Evolutionary conservation across 2,329 filamentous ascomycete species (phyloP).

Genomic region (Monosporascus sp.): DNA sequence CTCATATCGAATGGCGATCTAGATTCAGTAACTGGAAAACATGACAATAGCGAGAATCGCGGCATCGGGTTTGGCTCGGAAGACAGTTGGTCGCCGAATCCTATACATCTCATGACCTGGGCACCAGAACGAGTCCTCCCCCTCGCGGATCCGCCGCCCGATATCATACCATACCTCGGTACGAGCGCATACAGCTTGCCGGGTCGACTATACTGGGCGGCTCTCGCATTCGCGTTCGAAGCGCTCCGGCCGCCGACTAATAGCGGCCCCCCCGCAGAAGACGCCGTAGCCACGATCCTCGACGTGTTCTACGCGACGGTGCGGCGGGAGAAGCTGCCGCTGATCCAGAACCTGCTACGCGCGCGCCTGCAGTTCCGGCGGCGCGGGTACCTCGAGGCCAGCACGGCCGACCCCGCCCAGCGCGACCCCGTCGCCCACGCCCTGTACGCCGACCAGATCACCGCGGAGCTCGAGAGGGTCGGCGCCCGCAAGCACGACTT

Average conservation of each 20-base stretch:
- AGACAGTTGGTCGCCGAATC: too few relatives aligned
- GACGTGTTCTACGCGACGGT: slow-evolving; percentile 5
- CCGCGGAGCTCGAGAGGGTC: not conserved
- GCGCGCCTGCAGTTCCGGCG: slow-evolving; percentile 9
- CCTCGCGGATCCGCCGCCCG: slow-evolving; percentile 7
- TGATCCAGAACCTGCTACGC: slow-evolving; percentile 10
- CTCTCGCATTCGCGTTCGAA: slow-evolving; percentile 12
- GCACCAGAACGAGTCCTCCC: slow-evolving; percentile 10
- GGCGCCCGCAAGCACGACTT: slow-evolving; percentile 8
- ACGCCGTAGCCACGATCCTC: slow-evolving; percentile 3
- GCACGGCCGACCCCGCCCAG: not conserved
- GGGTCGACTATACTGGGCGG: slow-evolving; percentile 13
- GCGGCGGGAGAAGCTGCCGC: slow-evolving; percentile 4
- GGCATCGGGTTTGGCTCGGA: not conserved
- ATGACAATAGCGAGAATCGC: slow-evolving; percentile 4
- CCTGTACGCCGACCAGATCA: slow-evolving; percentile 2
- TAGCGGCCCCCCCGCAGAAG: slow-evolving; percentile 7
- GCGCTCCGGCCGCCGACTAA: slow-evolving; percentile 6
- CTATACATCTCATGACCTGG: not conserved
- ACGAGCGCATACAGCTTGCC: slow-evolving; percentile 9
- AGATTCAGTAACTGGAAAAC: too few relatives aligned
- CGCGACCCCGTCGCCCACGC: not conserved
- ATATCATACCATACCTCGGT: slow-evolving; percentile 13
- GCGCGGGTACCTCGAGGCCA: slow-evolving; percentile 4
- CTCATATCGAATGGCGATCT: too few relatives aligned